Evolutionary conservation across 2,329 filamentous ascomycete species (phyloP).

Genomic region (Leptographium flavum): DNA sequence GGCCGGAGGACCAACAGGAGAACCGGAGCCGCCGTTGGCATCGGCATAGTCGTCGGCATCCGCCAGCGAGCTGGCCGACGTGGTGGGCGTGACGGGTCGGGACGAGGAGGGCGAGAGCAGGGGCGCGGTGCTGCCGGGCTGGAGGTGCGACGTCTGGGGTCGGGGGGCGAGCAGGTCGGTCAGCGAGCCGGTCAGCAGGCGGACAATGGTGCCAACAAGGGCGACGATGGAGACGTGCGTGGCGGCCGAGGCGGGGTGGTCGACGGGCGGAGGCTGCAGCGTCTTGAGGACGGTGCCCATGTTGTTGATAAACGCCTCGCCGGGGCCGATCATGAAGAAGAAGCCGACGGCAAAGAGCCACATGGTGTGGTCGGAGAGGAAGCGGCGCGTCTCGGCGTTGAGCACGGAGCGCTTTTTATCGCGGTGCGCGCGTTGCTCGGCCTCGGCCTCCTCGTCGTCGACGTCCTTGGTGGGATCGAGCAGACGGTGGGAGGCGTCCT

Average conservation of each 20-base stretch:
- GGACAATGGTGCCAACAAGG: conserved; percentile 76
- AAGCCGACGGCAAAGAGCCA: conserved; percentile 88
- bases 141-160: conserved; percentile 43
- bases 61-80: neutral
- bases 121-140: conserved; percentile 14
- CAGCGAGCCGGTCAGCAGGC: conserved; percentile 76
- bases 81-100: conserved; percentile 11
- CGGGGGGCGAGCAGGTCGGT: conserved; percentile 73
- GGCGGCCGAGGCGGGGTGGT: conserved; percentile 45
- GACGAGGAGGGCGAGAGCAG: conserved; percentile 18
- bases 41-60: neutral
- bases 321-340: conserved; percentile 83
- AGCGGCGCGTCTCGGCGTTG: conserved; percentile 78
- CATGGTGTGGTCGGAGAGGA: conserved; percentile 83
- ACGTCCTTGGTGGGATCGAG: conserved; percentile 11
- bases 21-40: neutral
- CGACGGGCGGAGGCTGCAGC: conserved; percentile 43
- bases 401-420: conserved; percentile 76
- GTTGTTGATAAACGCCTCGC: conserved; percentile 98
- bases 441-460: conserved; percentile 4
- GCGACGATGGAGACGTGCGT: conserved; percentile 92
- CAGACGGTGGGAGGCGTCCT: conserved; percentile 3
- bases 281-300: conserved; percentile 87
- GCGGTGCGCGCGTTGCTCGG: conserved; percentile 29
- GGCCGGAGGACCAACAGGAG: neutral